Base-by-base conservation (phyloP, 2,329 filamentous ascomycete genomes). In the Coniochaeta sp. region DNA sequence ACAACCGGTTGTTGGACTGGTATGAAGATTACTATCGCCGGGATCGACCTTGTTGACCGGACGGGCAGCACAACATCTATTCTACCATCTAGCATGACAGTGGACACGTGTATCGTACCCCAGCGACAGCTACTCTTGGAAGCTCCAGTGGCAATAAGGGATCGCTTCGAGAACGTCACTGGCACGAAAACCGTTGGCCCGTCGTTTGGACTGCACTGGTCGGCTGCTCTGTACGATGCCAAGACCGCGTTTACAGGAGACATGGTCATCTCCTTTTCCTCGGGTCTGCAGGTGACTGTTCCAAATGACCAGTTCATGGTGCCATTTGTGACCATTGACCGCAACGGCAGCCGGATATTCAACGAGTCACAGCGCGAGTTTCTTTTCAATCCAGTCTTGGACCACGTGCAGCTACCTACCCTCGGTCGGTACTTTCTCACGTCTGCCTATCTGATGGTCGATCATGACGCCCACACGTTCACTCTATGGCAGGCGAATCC, bases 401-500 rank as follows among this genome's bases (percentile, higher is more conserved):
- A 54, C 50, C 59, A 47, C 7, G 61, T 64, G 16, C 63, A 67
- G 17, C 65, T 64, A 0, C 63, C 68, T 0, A 70, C 67, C 0
- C 61, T 74, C 0, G 72, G 72, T 1, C 66, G 72, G 0, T 72
- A 72, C 52, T 74, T 74, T 47, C 63, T 73, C 12, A 73, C 71
- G 0, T 62, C 69, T 0, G 72, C 71, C 1, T 74, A 74, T 57
- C 64, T 74, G 0, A 74, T 74, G 72, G 69, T 74, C 8, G 67
- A 74, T 43, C 67, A 70, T 26, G 72, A 74, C 9, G 65, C 68
- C 7, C 60, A 65, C 0, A 69, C 67, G 0, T 74, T 73, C 28
- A 74, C 72, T 0, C 62, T 74, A 6, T 74, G 72, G 72, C 64
- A 72, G 16, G 70, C 71, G 0, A 73, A 73, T 31, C 69, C 68